These are phyloP conservation scores for Pythium biforme DNA, from an alignment of 352 stramenopile genomes.

Conservation along the genomic window DNA sequence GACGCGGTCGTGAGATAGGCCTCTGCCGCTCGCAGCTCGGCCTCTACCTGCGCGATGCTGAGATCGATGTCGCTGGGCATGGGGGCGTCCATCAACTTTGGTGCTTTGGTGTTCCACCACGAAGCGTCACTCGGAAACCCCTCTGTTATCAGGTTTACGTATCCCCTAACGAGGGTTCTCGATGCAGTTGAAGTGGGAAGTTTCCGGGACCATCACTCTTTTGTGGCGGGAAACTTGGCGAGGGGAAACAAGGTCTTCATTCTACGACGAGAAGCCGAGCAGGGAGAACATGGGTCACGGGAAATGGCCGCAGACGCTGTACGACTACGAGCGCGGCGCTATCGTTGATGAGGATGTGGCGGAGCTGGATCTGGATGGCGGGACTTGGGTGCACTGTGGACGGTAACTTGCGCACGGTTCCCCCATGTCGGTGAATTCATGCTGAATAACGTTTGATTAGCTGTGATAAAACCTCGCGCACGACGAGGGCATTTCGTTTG, in stretches of 20 bases:
- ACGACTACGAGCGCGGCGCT: conserved; percentile 42
- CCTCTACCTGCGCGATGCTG: conserved; percentile 62
- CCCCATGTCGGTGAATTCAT: neutral
- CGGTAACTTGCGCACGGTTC: conserved; percentile 6
- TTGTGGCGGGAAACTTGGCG: neutral
- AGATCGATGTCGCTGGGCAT: conserved; percentile 19
- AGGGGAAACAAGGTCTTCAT: neutral
- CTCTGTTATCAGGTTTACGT: conserved; percentile 3
- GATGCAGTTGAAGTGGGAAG: conserved; percentile 29
- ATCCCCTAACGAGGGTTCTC: conserved; percentile 20
- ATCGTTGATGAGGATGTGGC: conserved; percentile 40
- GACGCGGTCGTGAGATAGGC: conserved; percentile 41
- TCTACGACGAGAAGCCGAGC: neutral
- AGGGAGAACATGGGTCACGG: neutral
- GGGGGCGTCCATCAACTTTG: neutral
- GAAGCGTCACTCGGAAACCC: conserved; percentile 18
- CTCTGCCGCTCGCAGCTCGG: conserved; percentile 61
- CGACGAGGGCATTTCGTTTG: neutral
- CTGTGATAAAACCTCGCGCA: neutral
- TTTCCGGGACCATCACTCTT: conserved; percentile 53
- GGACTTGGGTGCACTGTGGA: conserved; percentile 50
- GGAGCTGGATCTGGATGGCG: conserved; percentile 42
- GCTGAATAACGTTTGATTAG: neutral
- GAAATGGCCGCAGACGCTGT: conserved; percentile 42
- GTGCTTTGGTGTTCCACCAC: neutral